Evolutionary conservation across 2,329 filamentous ascomycete species (phyloP).

Genomic region (Trichoderma lentiforme): DNA sequence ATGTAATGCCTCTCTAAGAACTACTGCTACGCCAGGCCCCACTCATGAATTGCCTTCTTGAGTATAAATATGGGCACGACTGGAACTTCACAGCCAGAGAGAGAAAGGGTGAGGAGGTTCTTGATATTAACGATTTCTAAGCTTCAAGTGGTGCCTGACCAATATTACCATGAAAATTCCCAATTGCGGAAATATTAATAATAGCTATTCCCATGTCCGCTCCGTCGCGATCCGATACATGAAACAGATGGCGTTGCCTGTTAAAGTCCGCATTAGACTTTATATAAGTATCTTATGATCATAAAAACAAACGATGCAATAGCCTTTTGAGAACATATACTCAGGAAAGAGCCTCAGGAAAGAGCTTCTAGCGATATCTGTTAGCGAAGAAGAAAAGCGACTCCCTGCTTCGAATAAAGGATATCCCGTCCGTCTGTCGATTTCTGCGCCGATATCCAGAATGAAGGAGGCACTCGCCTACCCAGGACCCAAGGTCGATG

Average conservation of each 20-base stretch:
- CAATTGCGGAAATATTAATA: background rate
- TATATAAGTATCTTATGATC: background rate
- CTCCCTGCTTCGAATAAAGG: background rate
- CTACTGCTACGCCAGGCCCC: background rate
- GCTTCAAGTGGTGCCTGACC: background rate
- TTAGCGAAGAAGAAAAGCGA: background rate
- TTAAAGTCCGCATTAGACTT: background rate
- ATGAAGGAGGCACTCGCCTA: conserved; percentile 15
- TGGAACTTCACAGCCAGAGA: background rate
- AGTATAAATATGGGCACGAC: background rate
- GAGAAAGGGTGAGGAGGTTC: background rate
- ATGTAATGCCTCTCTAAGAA: background rate
- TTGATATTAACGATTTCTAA: background rate
- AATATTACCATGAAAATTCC: background rate
- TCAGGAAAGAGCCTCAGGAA: background rate
- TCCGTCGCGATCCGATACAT: background rate
- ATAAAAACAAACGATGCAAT: background rate
- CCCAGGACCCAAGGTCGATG: background rate
- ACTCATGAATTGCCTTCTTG: background rate
- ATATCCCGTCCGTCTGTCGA: background rate
- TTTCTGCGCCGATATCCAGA: background rate
- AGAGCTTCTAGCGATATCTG: background rate
- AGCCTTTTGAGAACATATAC: background rate
- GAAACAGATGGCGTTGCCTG: background rate
- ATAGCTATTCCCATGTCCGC: background rate